Percentiles rank a stretch among this genome's conserved stretches.
Evolutionary conservation across 495 filamentous ascomycete genomes (phyloP).

Genomic region (Penicillium maclennaniae): DNA sequence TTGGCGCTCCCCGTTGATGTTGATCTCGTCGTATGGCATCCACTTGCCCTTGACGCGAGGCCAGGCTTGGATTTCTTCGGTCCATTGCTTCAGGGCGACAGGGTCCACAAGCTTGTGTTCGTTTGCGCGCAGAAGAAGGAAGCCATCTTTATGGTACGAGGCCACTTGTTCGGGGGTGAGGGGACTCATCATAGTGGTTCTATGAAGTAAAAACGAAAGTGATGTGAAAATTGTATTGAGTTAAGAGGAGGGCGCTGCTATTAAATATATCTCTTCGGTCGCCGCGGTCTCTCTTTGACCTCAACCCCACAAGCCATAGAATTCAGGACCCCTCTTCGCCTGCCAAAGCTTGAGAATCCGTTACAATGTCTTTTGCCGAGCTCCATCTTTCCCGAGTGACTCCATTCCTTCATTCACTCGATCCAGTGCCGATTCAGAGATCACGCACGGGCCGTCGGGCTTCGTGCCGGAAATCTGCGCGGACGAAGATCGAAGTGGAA

Average conservation of each 20-base stretch:
- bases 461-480: constrained; percentile 11
- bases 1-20: constrained; percentile 35
- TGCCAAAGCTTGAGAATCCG: no score
- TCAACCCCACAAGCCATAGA: no score
- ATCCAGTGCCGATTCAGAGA: constrained; percentile 6
- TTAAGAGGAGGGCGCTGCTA: no score
- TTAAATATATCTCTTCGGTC: no score
- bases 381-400: neutral
- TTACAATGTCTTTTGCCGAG: neutral
- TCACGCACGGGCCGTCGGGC: constrained; percentile 14
- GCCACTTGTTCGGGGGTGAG: constrained; percentile 27
- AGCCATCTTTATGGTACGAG: constrained; percentile 36
- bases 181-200: constrained; percentile 8
- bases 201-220: no score
- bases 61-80: constrained; percentile 37
- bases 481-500: no score
- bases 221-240: no score
- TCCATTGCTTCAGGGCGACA: constrained; percentile 31
- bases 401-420: no score
- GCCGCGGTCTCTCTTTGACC: no score
- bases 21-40: constrained; percentile 47
- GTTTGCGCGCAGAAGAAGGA: constrained; percentile 30
- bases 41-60: constrained; percentile 36
- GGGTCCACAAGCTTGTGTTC: constrained; percentile 32
- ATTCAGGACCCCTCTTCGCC: no score